Evolutionary conservation across 257 asterid genomes (phyloP).

Genomic region (Scutellaria baicalensis): DNA sequence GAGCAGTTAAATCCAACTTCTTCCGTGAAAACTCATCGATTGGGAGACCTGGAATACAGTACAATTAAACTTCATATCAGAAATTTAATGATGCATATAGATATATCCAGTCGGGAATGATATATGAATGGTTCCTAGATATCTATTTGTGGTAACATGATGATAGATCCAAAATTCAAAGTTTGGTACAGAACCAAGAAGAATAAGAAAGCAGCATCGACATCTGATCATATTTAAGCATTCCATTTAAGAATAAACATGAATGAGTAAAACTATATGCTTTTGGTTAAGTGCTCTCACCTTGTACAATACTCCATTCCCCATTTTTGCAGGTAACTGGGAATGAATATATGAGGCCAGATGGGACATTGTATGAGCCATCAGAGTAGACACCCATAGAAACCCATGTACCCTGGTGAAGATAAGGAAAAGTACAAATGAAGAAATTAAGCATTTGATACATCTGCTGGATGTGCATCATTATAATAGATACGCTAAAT

Average conservation of each 20-base stretch:
- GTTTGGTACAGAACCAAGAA: too few relatives aligned
- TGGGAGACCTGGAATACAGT: conserved; percentile 38
- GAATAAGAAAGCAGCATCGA: background rate
- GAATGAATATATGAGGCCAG: conserved; percentile 84
- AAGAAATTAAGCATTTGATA: background rate
- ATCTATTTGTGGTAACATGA: too few relatives aligned
- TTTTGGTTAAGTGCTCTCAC: conserved; percentile 27
- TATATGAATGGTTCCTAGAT: too few relatives aligned
- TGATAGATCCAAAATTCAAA: too few relatives aligned
- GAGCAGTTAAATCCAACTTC: conserved; percentile 68
- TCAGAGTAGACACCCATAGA: conserved; percentile 98
- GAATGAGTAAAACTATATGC: background rate
- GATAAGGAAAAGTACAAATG: background rate
- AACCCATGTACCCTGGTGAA: conserved; percentile 64
- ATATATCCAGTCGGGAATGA: too few relatives aligned
- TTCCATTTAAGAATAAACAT: background rate
- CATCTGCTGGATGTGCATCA: too few relatives aligned
- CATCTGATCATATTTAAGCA: background rate
- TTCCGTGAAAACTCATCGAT: conserved; percentile 73
- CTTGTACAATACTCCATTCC: conserved; percentile 89
- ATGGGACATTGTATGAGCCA: conserved; percentile 86
- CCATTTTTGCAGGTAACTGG: conserved; percentile 93
- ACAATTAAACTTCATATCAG: background rate
- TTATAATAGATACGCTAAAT: too few relatives aligned
- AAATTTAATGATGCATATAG: background rate